Percentiles rank a stretch among this genome's conserved stretches.
Evolutionary conservation across 1,284 basidiomycete genomes (phyloP).

Genomic region (Ganoderma meredithae): DNA sequence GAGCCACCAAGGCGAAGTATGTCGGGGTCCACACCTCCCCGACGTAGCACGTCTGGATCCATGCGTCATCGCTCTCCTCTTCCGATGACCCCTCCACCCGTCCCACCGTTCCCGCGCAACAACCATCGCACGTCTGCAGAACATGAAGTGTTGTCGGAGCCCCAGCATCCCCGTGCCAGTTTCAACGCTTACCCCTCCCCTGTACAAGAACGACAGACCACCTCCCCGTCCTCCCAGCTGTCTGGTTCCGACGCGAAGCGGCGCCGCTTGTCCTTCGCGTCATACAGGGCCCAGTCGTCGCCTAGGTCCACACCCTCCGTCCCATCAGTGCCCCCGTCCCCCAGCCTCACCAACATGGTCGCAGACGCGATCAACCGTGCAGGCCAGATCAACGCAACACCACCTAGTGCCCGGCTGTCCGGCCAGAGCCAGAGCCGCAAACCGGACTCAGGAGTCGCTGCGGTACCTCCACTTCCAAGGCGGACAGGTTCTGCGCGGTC

Average conservation of each 20-base stretch:
- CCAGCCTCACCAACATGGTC: constrained; percentile 30
- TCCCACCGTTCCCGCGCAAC: constrained; percentile 15
- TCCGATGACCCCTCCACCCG: constrained; percentile 5
- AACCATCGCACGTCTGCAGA: neutral
- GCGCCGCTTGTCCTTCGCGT: constrained; percentile 29
- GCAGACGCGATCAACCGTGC: constrained; percentile 31
- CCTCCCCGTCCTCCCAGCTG: neutral
- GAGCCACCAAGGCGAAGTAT: neutral
- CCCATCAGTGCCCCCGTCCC: constrained; percentile 30
- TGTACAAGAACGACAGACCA: no score
- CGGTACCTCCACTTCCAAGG: neutral
- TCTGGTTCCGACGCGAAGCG: constrained; percentile 13
- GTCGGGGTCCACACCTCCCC: neutral
- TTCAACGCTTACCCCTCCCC: neutral
- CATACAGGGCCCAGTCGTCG: constrained; percentile 30
- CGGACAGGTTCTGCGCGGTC: neutral
- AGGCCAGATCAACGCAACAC: constrained; percentile 17
- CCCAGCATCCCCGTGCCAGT: constrained; percentile 3
- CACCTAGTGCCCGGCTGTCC: neutral
- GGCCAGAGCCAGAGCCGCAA: neutral
- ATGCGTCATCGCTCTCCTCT: neutral
- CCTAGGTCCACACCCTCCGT: constrained; percentile 30
- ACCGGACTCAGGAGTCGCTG: neutral
- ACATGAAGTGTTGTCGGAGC: neutral
- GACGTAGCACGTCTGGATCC: neutral